Evolutionary conservation across 768 basidiomycete species (phyloP).

Genomic region (Suillus discolor): DNA sequence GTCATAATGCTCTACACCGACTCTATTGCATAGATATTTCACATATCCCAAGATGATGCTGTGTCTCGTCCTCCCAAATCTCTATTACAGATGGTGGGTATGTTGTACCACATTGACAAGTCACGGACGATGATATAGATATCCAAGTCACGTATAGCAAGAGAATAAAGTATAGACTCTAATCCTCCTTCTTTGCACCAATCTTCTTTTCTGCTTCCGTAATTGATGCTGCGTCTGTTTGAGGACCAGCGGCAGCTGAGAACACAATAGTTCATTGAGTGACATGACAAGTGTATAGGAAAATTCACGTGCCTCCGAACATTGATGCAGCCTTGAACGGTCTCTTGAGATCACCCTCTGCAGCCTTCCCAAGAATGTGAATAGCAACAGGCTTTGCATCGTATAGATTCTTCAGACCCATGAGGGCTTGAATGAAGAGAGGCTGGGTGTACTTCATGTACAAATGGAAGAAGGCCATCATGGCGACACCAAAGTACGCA

Average conservation of each 20-base stretch:
- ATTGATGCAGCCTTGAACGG: slow-evolving; percentile 83
- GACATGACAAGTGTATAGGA: neutral
- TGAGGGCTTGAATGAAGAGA: slow-evolving; percentile 91
- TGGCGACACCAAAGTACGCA: slow-evolving; percentile 74
- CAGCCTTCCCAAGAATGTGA: slow-evolving; percentile 75
- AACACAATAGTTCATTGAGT: slow-evolving; percentile 11
- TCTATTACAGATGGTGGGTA: neutral
- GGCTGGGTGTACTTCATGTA: slow-evolving; percentile 97
- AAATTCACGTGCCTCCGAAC: slow-evolving; percentile 60
- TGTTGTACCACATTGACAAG: neutral
- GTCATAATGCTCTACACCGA: neutral
- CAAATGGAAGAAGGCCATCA: slow-evolving; percentile 91
- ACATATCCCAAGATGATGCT: neutral
- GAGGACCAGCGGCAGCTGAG: slow-evolving; percentile 62
- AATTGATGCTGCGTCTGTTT: slow-evolving; percentile 84
- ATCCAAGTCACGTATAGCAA: neutral
- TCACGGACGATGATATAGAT: neutral
- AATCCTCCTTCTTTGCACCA: slow-evolving; percentile 81
- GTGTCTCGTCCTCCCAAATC: no score
- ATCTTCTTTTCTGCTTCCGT: slow-evolving; percentile 88
- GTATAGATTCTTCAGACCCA: slow-evolving; percentile 90
- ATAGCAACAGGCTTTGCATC: slow-evolving; percentile 86
- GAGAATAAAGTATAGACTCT: slow-evolving; percentile 21
- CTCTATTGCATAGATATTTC: slow-evolving; percentile 3
- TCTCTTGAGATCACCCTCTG: slow-evolving; percentile 86